Conservation (phyloP, 768 basidiomycete genomes). For the Russula sp. region DNA sequence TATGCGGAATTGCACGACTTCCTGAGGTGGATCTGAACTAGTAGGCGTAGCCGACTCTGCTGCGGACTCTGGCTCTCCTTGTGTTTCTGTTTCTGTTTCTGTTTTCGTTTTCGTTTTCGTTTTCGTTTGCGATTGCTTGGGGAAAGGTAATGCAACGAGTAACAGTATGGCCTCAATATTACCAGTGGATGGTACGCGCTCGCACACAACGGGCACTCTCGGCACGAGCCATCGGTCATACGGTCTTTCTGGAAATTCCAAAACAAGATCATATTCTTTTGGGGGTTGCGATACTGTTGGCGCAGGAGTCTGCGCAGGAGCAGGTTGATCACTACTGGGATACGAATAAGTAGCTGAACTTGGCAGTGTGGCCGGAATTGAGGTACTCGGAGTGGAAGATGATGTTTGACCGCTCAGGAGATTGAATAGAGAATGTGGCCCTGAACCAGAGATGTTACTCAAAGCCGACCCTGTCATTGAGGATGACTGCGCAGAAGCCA, state of each 20-base stretch:
- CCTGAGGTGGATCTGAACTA: conserved; percentile 31
- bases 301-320: conserved; percentile 8
- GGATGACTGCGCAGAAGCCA: conserved; percentile 41
- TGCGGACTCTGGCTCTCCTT: conserved; percentile 26
- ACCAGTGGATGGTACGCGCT: conserved; percentile 37
- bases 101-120: conserved; percentile 13
- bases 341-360: conserved; percentile 2
- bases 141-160: conserved; percentile 48
- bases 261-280: conserved; percentile 67
- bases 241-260: conserved; percentile 65
- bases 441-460: conserved; percentile 11
- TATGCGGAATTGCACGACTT: conserved; percentile 49
- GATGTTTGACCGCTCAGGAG: conserved; percentile 8
- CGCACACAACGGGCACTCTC: conserved; percentile 52
- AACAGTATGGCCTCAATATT: conserved; percentile 39
- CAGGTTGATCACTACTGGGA: not conserved
- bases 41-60: conserved; percentile 13
- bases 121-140: conserved; percentile 26
- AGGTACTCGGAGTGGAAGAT: conserved; percentile 8
- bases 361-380: conserved; percentile 14
- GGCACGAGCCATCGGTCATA: conserved; percentile 69
- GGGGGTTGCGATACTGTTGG: conserved; percentile 34
- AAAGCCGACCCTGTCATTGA: conserved; percentile 1
- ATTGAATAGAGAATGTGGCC: conserved; percentile 18
- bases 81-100: conserved; percentile 6